Conservation (phyloP, 371 early-diverging fungal species). For the Lichtheimia hyalospora region DNA sequence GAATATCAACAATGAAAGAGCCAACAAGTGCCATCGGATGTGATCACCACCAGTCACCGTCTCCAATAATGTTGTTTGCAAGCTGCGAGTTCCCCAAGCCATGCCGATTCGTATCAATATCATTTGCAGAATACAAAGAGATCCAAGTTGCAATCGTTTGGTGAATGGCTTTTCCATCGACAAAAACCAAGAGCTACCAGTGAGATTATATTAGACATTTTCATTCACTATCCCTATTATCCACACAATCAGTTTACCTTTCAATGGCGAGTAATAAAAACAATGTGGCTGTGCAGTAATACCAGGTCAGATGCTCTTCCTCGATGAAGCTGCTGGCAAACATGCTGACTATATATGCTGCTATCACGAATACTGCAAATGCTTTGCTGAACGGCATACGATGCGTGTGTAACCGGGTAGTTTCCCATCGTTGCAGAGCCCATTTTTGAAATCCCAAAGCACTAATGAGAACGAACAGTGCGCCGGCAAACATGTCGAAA, state of each 20-base stretch:
- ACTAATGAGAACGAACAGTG: slow-evolving; percentile 18
- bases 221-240: no score
- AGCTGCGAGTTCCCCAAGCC: neutral
- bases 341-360: slow-evolving; percentile 53
- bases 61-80: neutral
- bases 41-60: neutral
- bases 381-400: slow-evolving; percentile 12
- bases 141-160: neutral
- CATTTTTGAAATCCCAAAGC: slow-evolving; percentile 7
- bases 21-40: slow-evolving; percentile 17
- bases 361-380: slow-evolving; percentile 32
- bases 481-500: slow-evolving; percentile 48
- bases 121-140: slow-evolving; percentile 14
- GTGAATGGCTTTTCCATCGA: neutral
- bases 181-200: no score
- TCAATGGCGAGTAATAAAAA: slow-evolving; percentile 43
- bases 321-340: slow-evolving; percentile 78
- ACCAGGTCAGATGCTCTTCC: slow-evolving; percentile 80
- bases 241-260: slow-evolving; percentile 29
- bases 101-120: slow-evolving; percentile 7
- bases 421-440: neutral
- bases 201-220: no score
- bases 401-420: neutral
- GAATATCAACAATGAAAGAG: neutral
- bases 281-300: slow-evolving; percentile 63